phyloP scores from a whole-genome alignment of 345 rosid species.

The Salix arbutifolia region DNA sequence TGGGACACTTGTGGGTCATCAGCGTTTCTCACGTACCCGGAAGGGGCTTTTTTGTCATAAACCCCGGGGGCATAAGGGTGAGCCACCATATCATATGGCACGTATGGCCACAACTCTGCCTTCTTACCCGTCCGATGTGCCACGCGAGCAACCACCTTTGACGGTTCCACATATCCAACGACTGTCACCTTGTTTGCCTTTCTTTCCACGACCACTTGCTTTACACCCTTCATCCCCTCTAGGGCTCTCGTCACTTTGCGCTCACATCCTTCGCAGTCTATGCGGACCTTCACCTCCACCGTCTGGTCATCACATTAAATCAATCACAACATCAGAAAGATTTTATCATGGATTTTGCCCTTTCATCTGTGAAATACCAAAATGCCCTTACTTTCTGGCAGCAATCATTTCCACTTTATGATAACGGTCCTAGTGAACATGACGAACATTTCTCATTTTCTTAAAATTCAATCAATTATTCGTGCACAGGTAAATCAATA shows the following conservation, averaged over 20 bases:
- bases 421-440: neutral
- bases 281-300: conserved; percentile 79
- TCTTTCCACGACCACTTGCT: conserved; percentile 69
- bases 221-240: conserved; percentile 89
- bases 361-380: neutral
- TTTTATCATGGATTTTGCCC: neutral
- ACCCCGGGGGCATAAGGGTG: conserved; percentile 93
- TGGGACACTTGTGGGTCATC: conserved; percentile 55
- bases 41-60: conserved; percentile 81
- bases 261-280: conserved; percentile 99
- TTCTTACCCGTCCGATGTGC: conserved; percentile 86
- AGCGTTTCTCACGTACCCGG: conserved; percentile 71
- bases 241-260: conserved; percentile 70
- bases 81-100: conserved; percentile 79
- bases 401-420: neutral
- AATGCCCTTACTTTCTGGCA: neutral
- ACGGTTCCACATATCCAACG: conserved; percentile 71
- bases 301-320: conserved; percentile 44
- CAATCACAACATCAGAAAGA: neutral
- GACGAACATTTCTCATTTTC: neutral
- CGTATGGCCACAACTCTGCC: conserved; percentile 91
- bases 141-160: conserved; percentile 69
- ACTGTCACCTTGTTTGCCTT: conserved; percentile 83
- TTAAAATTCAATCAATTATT: neutral
- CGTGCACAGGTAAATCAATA: neutral